Percentiles rank a stretch among this genome's conserved stretches.
These are phyloP conservation scores for Exophiala oligosperma DNA, from an alignment of 2,329 filamentous ascomycete species.

Conservation along the genomic window DNA sequence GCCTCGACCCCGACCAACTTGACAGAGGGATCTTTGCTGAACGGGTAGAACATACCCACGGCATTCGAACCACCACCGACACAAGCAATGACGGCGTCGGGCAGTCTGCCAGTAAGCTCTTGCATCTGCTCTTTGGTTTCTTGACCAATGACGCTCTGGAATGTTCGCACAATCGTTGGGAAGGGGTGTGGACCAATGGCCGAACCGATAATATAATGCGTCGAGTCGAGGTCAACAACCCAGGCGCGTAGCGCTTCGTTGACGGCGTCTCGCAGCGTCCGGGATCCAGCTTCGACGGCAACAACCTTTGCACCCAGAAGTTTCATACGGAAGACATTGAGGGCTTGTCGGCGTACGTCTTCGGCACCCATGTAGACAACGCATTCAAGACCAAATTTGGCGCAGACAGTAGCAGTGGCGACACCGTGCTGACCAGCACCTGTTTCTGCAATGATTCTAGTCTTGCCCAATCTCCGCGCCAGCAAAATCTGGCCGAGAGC, in stretches of 20 bases:
- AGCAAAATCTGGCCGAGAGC: constrained; percentile 90
- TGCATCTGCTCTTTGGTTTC: constrained; percentile 94
- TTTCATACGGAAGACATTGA: constrained; percentile 99
- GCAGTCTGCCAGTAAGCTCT: constrained; percentile 80
- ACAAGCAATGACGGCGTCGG: constrained; percentile 93
- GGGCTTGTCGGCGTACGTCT: constrained; percentile 90
- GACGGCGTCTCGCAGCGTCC: constrained; percentile 81
- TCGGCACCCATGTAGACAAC: constrained; percentile 98
- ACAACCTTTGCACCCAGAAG: constrained; percentile 90
- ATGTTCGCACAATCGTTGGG: constrained; percentile 94
- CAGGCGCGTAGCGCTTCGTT: constrained; percentile 94
- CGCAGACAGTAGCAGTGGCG: constrained; percentile 93
- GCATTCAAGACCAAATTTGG: constrained; percentile 97
- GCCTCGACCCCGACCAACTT: constrained; percentile 93
- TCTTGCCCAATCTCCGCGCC: constrained; percentile 85
- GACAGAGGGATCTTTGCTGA: constrained; percentile 79
- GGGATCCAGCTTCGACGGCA: constrained; percentile 85
- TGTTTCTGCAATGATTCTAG: constrained; percentile 95
- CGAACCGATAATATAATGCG: constrained; percentile 97
- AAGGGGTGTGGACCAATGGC: constrained; percentile 97
- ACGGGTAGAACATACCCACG: constrained; percentile 97
- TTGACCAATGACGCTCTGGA: constrained; percentile 93
- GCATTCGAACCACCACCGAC: constrained; percentile 96
- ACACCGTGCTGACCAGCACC: constrained; percentile 98
- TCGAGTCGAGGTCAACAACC: constrained; percentile 89